Conservation (phyloP, 768 basidiomycete species). For the Rhizopogon rudus region DNA sequence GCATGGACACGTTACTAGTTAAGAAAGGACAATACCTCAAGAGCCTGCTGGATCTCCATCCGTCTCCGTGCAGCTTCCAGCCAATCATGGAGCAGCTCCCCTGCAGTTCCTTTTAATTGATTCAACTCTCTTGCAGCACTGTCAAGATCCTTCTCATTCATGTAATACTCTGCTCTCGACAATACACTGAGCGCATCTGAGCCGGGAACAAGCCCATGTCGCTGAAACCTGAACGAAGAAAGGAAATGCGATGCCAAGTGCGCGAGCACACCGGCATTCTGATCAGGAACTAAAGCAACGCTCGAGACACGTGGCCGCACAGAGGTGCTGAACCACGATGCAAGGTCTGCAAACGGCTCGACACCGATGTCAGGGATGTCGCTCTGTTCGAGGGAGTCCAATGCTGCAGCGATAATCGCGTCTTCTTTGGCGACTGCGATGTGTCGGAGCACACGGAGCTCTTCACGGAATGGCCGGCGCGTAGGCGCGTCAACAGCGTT, state of each 20-base stretch:
- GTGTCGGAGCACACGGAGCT: constrained; percentile 79
- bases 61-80: constrained; percentile 81
- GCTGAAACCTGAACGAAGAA: constrained; percentile 72
- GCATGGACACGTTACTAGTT: background rate
- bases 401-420: constrained; percentile 55
- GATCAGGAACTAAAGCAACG: constrained; percentile 91
- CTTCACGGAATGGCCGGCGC: constrained; percentile 83
- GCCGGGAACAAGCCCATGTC: constrained; percentile 66
- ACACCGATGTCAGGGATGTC: constrained; percentile 78
- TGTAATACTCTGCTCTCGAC: constrained; percentile 81
- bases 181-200: constrained; percentile 83
- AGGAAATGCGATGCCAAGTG: constrained; percentile 79
- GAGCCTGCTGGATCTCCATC: constrained; percentile 87
- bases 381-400: constrained; percentile 63
- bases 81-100: constrained; percentile 79
- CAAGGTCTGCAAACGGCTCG: constrained; percentile 84
- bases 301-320: constrained; percentile 81
- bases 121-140: constrained; percentile 86
- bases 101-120: constrained; percentile 79
- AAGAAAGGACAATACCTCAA: constrained; percentile 53
- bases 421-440: constrained; percentile 70
- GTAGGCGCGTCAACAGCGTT: constrained; percentile 59
- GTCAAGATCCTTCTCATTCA: constrained; percentile 89
- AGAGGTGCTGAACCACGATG: constrained; percentile 84
- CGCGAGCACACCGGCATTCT: constrained; percentile 82